Evolutionary conservation across 345 rosid genomes (phyloP), one percentile per base, ranked within the genome.

Genomic region (Cardamine occulta): DNA sequence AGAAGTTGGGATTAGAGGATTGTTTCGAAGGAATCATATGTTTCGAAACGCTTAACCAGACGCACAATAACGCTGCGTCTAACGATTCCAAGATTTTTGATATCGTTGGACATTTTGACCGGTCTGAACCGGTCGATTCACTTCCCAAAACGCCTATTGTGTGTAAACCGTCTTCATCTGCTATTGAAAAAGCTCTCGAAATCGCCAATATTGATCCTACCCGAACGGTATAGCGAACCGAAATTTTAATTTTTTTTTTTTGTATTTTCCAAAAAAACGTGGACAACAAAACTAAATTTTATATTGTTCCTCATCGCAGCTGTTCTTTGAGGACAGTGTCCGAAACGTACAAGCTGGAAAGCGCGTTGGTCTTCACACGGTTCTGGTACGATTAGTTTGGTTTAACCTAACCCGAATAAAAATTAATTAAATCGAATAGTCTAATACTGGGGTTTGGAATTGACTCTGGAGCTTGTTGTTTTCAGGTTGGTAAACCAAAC

Each of bases 21-120:
- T 90, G 97, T 79, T 94, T 94, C 19, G 96, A 91, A 86, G 97
- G 97, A 75, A 87, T 91, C 45, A 90, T 94, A 49, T 94, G 97
- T 82, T 94, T 91, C 63, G 98, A 94, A 85, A 94, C 93, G 1
- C 85, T 94, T 5, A 91, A 94, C 83, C 85, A 89, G 14, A 72
- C 72, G 7, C 84, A 88, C 78, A 73, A 79, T 76, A 84, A 15
- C 76, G 58, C 63, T 2, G 70, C 51, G 9, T 85, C 87, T 24
- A 86, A 79, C 18, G 76, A 84, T 51, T 17, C 67, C 14, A 57
- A 84, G 73, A 85, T 90, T 12, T 93, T 88, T 39, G 91, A 90
- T 80, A 86, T 93, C n/a, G 68, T 85, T 45, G 89, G 72, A 17
- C 91, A 93, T 74, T 93, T 90, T 12, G 6, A 62, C 66, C 75